These are phyloP conservation scores for Theobroma grandiflorum DNA, from an alignment of 441 rosid genomes.

Conservation along the genomic window DNA sequence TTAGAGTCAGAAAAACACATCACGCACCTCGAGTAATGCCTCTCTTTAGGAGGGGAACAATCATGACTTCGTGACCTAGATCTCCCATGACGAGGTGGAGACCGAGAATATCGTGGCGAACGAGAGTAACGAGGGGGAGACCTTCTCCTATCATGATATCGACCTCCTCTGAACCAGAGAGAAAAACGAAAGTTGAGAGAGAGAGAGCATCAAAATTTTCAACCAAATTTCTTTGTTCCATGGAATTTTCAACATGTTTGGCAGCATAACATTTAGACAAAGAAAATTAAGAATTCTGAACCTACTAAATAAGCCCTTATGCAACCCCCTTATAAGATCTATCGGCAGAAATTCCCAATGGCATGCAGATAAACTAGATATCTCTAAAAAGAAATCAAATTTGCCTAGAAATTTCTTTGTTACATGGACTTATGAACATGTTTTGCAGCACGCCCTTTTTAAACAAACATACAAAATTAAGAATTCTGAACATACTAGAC, in stretches of 20 bases:
- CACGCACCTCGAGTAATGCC: constrained; percentile 68
- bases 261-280: neutral
- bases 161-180: constrained; percentile 45
- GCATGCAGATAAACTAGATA: neutral
- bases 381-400: neutral
- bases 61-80: constrained; percentile 76
- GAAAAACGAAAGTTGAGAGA: constrained; percentile 7
- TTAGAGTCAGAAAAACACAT: neutral
- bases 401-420: neutral
- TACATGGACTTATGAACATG: neutral
- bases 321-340: neutral
- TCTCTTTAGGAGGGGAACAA: constrained; percentile 63
- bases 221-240: neutral
- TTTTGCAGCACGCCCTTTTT: neutral
- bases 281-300: neutral
- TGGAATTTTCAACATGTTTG: neutral
- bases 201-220: neutral
- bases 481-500: neutral
- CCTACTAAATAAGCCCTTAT: neutral
- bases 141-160: constrained; percentile 69
- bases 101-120: constrained; percentile 60
- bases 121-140: constrained; percentile 69
- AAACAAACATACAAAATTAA: neutral
- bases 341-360: no score
- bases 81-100: constrained; percentile 78